phyloP scores from a whole-genome alignment of 441 rosid species.

The Lepidium campestre region DNA sequence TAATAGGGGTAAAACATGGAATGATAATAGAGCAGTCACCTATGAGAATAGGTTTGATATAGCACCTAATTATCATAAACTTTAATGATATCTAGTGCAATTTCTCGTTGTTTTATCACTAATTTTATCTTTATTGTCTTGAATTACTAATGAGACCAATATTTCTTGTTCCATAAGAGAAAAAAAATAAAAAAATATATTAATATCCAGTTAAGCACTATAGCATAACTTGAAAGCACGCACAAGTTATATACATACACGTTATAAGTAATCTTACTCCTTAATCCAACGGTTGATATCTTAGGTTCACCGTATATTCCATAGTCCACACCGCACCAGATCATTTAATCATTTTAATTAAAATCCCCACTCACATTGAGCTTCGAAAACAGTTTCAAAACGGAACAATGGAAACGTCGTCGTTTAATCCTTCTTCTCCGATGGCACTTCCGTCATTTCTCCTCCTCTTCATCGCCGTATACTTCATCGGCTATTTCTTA shows the following conservation, averaged over 20 bases:
- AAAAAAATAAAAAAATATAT: too few relatives aligned
- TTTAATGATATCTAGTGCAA: too few relatives aligned
- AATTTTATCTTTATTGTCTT: too few relatives aligned
- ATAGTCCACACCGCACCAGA: not conserved
- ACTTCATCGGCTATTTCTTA: slow-evolving; percentile 41
- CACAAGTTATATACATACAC: not conserved
- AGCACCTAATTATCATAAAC: too few relatives aligned
- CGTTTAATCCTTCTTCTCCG: slow-evolving; percentile 10
- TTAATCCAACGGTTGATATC: slow-evolving; percentile 12
- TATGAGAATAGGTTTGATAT: too few relatives aligned
- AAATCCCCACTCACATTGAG: not conserved
- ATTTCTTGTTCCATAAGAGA: too few relatives aligned
- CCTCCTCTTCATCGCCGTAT: slow-evolving; percentile 37
- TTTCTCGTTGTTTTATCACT: too few relatives aligned
- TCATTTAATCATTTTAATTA: not conserved
- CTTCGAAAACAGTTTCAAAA: not conserved
- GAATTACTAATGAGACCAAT: too few relatives aligned
- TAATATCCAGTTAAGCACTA: slow-evolving; percentile 15
- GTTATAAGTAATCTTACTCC: not conserved
- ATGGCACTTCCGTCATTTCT: slow-evolving; percentile 36
- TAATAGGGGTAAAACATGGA: too few relatives aligned
- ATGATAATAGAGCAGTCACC: too few relatives aligned
- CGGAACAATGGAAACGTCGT: slow-evolving; percentile 18
- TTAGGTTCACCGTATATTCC: not conserved
- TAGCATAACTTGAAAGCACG: slow-evolving; percentile 24